These are phyloP conservation scores for Acacia acuminata DNA, from an alignment of 306 rosid genomes.

Conservation along the genomic window DNA sequence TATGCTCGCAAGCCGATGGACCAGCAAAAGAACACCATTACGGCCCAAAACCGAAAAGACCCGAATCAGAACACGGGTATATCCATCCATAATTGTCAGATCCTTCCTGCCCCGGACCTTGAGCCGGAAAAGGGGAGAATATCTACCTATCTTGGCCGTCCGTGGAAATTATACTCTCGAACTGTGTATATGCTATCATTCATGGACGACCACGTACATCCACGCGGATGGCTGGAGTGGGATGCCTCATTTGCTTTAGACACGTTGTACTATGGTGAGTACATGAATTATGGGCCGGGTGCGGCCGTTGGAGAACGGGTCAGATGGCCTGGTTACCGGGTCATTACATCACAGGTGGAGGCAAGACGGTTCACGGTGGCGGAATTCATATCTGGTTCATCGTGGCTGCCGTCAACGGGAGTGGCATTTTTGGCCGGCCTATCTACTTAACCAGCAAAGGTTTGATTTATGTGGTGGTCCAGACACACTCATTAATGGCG, in stretches of 20 bases:
- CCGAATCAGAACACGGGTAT: conserved; percentile 96
- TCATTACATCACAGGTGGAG: conserved; percentile 66
- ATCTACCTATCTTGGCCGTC: conserved; percentile 81
- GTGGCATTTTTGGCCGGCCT: conserved; percentile 84
- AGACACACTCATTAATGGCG: neutral
- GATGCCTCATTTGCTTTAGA: conserved; percentile 58
- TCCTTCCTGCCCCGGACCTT: conserved; percentile 64
- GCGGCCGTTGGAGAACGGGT: conserved; percentile 73
- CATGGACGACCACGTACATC: conserved; percentile 66
- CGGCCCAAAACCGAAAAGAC: conserved; percentile 89
- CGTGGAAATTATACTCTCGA: conserved; percentile 85
- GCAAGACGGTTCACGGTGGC: conserved; percentile 73
- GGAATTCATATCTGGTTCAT: conserved; percentile 70
- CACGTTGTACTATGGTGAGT: conserved; percentile 82
- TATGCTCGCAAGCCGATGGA: conserved; percentile 86
- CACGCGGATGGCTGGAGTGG: conserved; percentile 94
- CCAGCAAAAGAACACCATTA: conserved; percentile 74
- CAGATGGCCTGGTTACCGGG: conserved; percentile 82
- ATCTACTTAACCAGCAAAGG: conserved; percentile 34
- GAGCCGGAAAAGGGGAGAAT: conserved; percentile 43
- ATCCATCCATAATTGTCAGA: conserved; percentile 77
- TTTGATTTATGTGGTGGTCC: neutral
- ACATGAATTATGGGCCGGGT: conserved; percentile 88
- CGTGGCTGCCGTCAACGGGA: conserved; percentile 92
- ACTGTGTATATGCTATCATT: conserved; percentile 64